Percentiles rank a stretch among this genome's conserved stretches.
phyloP scores from a whole-genome alignment of 129 eudicot species.

The Centrapalus pauciflorus region DNA sequence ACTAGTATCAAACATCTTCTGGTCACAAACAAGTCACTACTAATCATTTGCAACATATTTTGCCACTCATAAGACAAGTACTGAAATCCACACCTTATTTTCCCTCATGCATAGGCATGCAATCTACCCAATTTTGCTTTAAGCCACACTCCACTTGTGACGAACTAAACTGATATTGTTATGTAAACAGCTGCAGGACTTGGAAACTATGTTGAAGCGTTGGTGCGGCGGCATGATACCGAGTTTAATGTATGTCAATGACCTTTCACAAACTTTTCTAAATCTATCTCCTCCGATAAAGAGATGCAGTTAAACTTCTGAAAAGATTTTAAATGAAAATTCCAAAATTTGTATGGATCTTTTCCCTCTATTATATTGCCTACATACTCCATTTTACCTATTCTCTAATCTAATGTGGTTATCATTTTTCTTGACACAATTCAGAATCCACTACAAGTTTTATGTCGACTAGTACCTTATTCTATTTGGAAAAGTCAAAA shows the following conservation, averaged over 20 bases:
- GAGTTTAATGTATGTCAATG: slow-evolving; percentile 66
- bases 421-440: not conserved
- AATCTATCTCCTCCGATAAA: not conserved
- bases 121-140: not conserved
- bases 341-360: not conserved
- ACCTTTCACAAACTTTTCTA: not conserved
- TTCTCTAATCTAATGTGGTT: not conserved
- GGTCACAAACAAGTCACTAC: not conserved
- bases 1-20: not conserved
- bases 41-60: not conserved
- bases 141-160: not conserved
- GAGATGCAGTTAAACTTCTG: not conserved
- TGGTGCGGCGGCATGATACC: slow-evolving; percentile 82
- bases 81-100: not conserved
- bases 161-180: not conserved
- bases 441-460: not conserved
- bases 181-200: slow-evolving; percentile 86
- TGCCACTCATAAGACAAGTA: not conserved
- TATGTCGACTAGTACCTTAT: not conserved
- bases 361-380: not conserved
- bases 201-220: slow-evolving; percentile 95
- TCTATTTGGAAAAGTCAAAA: not conserved
- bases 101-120: not conserved
- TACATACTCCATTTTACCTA: not conserved
- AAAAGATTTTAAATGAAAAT: not conserved